Evolutionary conservation across 805 yeast genomes (phyloP).

Genomic region (Lipomyces japonicus): DNA sequence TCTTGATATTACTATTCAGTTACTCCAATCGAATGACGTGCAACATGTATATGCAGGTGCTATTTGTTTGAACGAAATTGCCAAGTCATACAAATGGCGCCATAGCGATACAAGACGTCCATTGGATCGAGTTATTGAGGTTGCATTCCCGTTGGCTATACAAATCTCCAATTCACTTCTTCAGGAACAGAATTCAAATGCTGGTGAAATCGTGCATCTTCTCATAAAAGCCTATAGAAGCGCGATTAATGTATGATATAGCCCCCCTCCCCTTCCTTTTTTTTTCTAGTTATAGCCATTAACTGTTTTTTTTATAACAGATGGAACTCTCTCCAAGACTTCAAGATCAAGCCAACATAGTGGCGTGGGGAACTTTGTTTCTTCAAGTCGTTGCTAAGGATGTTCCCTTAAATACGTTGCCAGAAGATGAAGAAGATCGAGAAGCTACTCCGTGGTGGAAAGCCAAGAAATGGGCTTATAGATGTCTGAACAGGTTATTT

Average conservation of each 20-base stretch:
- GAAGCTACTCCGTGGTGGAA: constrained; percentile 61
- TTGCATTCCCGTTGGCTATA: constrained; percentile 63
- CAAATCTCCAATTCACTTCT: constrained; percentile 58
- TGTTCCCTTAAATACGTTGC: constrained; percentile 52
- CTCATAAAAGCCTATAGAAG: constrained; percentile 75
- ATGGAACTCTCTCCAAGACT: constrained; percentile 65
- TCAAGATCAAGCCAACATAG: constrained; percentile 50
- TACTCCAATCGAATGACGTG: constrained; percentile 45
- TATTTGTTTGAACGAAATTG: constrained; percentile 63
- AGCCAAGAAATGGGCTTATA: constrained; percentile 84
- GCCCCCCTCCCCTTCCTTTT: not conserved
- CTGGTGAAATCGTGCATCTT: constrained; percentile 72
- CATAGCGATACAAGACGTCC: constrained; percentile 51
- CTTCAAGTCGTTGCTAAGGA: constrained; percentile 59
- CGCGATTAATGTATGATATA: constrained; percentile 44
- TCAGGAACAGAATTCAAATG: constrained; percentile 41
- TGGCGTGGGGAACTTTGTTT: constrained; percentile 75
- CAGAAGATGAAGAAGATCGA: constrained; percentile 52
- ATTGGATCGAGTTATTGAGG: constrained; percentile 52
- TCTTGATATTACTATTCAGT: constrained; percentile 44
- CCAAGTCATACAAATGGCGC: constrained; percentile 68
- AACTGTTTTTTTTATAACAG: constrained; percentile 32
- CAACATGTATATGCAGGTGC: constrained; percentile 62
- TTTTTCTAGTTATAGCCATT: not conserved
- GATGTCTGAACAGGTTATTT: constrained; percentile 68